Conservation (phyloP, 805 yeast genomes). For the Nakazawaea sp. region DNA sequence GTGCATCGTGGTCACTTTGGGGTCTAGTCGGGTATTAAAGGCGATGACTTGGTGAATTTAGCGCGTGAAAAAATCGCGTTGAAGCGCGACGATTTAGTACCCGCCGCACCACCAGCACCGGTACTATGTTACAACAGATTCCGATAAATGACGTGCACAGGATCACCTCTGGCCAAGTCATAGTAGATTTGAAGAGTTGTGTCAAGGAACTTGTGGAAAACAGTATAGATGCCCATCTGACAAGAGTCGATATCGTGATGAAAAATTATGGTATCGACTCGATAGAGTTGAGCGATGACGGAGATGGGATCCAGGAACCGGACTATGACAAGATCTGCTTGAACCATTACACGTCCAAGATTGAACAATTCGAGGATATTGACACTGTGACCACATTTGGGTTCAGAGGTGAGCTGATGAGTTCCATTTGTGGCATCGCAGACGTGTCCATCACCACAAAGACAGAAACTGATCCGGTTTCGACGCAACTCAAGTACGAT, state of each 20-base stretch:
- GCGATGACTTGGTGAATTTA: too few relatives aligned
- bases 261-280: constrained; percentile 67
- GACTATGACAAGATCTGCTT: constrained; percentile 51
- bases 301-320: constrained; percentile 48
- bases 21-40: too few relatives aligned
- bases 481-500: constrained; percentile 46
- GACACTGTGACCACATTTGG: constrained; percentile 49
- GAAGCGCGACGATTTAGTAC: too few relatives aligned
- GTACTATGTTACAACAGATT: constrained; percentile 27
- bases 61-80: too few relatives aligned
- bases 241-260: constrained; percentile 60
- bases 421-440: constrained; percentile 57
- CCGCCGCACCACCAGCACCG: too few relatives aligned
- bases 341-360: constrained; percentile 65
- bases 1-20: too few relatives aligned
- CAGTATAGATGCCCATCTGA: constrained; percentile 71
- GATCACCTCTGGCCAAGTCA: constrained; percentile 91
- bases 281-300: constrained; percentile 64
- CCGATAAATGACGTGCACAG: constrained; percentile 52
- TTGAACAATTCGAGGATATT: constrained; percentile 49
- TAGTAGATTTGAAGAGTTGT: constrained; percentile 68
- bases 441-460: constrained; percentile 45
- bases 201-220: constrained; percentile 87
- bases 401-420: constrained; percentile 77
- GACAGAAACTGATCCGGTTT: constrained; percentile 45